Conservation (phyloP, 768 basidiomycete species). For the Collybia sordida region DNA sequence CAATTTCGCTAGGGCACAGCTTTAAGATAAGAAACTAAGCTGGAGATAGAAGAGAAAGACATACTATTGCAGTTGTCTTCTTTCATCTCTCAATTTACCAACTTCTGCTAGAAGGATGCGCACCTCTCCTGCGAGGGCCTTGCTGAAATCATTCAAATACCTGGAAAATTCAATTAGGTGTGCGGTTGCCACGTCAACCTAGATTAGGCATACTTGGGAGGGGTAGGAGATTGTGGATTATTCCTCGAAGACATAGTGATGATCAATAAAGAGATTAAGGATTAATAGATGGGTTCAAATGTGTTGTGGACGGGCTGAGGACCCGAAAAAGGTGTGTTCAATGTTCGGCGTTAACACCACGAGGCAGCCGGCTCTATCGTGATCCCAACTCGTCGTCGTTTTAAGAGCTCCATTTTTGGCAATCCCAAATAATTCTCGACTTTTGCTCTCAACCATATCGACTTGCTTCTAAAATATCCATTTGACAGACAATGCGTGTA, state of each 20-base stretch:
- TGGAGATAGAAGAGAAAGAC: conserved; percentile 25
- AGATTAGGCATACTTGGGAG: conserved; percentile 13
- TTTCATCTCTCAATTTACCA: conserved; percentile 76
- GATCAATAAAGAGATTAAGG: too few relatives aligned
- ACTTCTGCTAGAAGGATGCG: conserved; percentile 78
- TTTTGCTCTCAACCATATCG: not conserved
- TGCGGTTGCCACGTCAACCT: too few relatives aligned
- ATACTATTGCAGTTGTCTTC: conserved; percentile 73
- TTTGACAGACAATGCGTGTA: too few relatives aligned
- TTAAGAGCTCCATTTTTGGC: not conserved
- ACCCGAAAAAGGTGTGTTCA: too few relatives aligned
- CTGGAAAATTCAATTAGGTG: conserved; percentile 18
- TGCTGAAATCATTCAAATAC: conserved; percentile 84
- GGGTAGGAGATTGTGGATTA: conserved; percentile 8
- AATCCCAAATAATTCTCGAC: not conserved
- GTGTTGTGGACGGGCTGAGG: too few relatives aligned
- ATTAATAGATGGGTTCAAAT: too few relatives aligned
- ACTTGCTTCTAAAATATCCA: not conserved
- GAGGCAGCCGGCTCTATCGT: not conserved
- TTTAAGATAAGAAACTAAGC: conserved; percentile 1
- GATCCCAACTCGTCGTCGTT: not conserved
- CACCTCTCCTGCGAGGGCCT: conserved; percentile 77
- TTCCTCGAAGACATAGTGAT: conserved; percentile 6
- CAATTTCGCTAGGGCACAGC: conserved; percentile 61
- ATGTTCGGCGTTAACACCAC: not conserved